Base-by-base conservation (phyloP, 2,329 filamentous ascomycete genomes). In the Penicillium brasilianum region DNA sequence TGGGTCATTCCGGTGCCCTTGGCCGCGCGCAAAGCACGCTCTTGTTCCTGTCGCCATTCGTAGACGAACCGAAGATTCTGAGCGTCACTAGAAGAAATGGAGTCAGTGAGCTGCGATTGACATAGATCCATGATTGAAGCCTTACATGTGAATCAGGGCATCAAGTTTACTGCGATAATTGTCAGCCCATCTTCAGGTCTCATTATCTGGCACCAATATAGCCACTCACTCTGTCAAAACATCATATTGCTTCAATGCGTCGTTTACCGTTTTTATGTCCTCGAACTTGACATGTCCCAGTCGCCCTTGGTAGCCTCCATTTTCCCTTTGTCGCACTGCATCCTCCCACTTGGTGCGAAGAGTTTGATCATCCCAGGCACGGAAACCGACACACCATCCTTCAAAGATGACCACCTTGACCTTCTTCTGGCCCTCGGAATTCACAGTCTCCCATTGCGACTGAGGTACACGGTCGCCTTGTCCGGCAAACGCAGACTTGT, bases 361-460 rank as follows among this genome's bases (percentile, higher is more conserved):
- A 30, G 83, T 81, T 4, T 86, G 74, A 5, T 84, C 81, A n/a
- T 78, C 69, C 13, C 93, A 76, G 0, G 89, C 77, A 6, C 88
- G 87, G 78, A 97, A 97, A 2, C 92, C 93, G 13, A 96, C 87
- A 75, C 90, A 95, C 93, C 93, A 97, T 18, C 93, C 93, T 76
- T 97, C 93, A 65, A 97, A 88, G 55, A 97, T 86, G 22, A 97
- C 84, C 7, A 94, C 86, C 55, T 84, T 82, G 1, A 86, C 70
- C 43, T 69, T 74, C 10, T 70, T 55, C 34, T 77, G 61, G 1
- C 67, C 74, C 3, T 77, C 60, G 22, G 60, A 59, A 60, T 82
- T 83, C 30, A 81, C 76, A 25, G 85, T 77, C 28, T 82, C 78
- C 91, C 92, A 96, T 50, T 83, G 72, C 11, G 77, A 78, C 59